Evolutionary conservation across 2,329 filamentous ascomycete species (phyloP), one percentile per base, ranked within the genome.

Genomic region (Colletotrichum sp.): DNA sequence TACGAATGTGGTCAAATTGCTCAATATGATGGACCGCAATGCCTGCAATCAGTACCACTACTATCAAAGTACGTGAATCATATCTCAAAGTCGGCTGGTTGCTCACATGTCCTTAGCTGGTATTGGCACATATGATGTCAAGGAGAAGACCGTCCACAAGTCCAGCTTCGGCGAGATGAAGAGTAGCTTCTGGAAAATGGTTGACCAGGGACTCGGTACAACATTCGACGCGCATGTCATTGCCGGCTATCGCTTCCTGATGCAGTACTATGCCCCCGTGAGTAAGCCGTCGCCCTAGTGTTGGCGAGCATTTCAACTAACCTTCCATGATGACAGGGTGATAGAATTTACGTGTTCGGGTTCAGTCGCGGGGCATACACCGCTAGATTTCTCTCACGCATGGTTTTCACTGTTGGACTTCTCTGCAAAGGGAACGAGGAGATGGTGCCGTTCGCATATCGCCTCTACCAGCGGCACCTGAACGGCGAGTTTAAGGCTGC

Each of bases 1-100:
- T 78, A 90, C 88, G n/a, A 91, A 90, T 72, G 87, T 91, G 3
- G 86, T 90, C 69, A 90, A 90, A 79, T 82, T 91, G 9, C 82
- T 87, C 63, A 82, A 82, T 63, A 87, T 86, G 81, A 78, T 90
- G 32, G 87, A 90, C 65, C 85, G 88, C 26, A 84, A 85, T 62
- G 78, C 85, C 49, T 83, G 85, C 4, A 76, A 82, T 30, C 88
- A 89, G 69, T 87, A 84, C 57, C 88, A 89, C 71, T 89, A 89
- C 75, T 90, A 90, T 70, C 88, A 89, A 69, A 85, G 86, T 87
- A 44, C 80, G 82, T 82, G 6, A 9, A 2, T 3, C 10, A n/a
- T 34, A 60, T 4, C 7, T 9, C 4, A 5, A 21, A 5, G 18
- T 8, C 1, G 15, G 13, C 5, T 67, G 69, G n/a, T 26, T 76